These are phyloP conservation scores for Dalechampia spathulata DNA, from an alignment of 441 rosid genomes.

Conservation along the genomic window DNA sequence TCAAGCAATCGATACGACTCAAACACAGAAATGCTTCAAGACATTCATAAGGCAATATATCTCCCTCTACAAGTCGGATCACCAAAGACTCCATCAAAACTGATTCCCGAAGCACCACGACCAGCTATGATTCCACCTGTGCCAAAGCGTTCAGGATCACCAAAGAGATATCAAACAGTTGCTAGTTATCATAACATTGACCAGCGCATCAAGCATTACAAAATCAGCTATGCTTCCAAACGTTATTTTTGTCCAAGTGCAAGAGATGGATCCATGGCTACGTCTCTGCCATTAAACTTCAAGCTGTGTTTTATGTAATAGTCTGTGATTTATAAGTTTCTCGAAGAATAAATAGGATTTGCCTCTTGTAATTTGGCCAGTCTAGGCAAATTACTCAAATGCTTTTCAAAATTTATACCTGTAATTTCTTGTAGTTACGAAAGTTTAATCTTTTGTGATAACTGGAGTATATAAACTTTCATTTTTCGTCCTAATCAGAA, in stretches of 20 bases:
- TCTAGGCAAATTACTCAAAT: too few species aligned
- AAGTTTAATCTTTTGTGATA: too few species aligned
- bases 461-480: too few species aligned
- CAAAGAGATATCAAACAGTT: slow-evolving; percentile 6
- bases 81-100: slow-evolving; percentile 6
- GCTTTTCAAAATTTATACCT: too few species aligned
- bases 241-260: neutral
- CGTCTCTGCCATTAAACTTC: slow-evolving; percentile 11
- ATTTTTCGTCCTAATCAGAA: too few species aligned
- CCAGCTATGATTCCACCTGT: neutral
- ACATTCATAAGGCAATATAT: slow-evolving; percentile 50
- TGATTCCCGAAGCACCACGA: neutral
- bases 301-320: slow-evolving; percentile 21
- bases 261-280: slow-evolving; percentile 7
- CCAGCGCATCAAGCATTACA: slow-evolving; percentile 3
- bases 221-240: neutral
- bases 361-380: too few species aligned
- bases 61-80: slow-evolving; percentile 28
- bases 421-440: too few species aligned
- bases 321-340: too few species aligned
- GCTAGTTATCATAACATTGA: slow-evolving; percentile 3
- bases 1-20: slow-evolving; percentile 50
- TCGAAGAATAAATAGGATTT: too few species aligned
- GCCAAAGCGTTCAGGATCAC: slow-evolving; percentile 10
- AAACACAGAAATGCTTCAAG: slow-evolving; percentile 30